These are phyloP conservation scores for Neofusicoccum laricinum DNA, from an alignment of 2,329 filamentous ascomycete species.

Conservation along the genomic window DNA sequence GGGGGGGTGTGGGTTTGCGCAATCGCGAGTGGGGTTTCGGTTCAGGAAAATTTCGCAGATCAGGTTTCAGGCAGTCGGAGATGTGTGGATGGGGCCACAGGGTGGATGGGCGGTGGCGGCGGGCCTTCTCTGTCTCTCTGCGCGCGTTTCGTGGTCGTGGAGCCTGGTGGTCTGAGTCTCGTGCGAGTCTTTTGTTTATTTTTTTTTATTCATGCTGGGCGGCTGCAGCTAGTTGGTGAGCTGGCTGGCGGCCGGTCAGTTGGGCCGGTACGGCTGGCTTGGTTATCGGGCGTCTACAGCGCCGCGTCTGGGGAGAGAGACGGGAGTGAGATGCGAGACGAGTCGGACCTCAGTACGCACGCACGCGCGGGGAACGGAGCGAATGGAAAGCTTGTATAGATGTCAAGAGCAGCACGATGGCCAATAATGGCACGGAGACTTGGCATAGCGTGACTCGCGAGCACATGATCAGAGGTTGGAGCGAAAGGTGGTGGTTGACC, in stretches of 20 bases:
- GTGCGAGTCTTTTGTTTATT: neutral
- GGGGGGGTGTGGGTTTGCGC: neutral
- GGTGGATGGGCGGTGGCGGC: neutral
- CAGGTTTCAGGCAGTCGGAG: neutral
- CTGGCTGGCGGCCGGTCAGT: neutral
- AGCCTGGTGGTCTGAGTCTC: slow-evolving; percentile 7
- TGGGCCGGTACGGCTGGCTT: too few relatives aligned
- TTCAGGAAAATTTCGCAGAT: neutral
- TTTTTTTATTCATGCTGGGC: neutral
- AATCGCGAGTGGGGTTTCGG: neutral
- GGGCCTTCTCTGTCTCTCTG: neutral
- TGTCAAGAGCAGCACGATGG: neutral
- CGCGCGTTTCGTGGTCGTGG: neutral
- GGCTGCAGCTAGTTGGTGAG: neutral
- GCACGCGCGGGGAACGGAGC: neutral
- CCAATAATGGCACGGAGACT: neutral
- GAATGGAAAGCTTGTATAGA: slow-evolving; percentile 3
- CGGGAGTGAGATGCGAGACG: too few relatives aligned
- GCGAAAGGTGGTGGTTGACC: neutral
- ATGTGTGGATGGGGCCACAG: neutral
- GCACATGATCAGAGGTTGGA: neutral
- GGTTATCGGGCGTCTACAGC: neutral
- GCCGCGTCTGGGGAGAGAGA: neutral
- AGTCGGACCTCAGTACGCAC: neutral
- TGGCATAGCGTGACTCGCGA: neutral